These are phyloP conservation scores for Boletus rubropictus DNA, from an alignment of 768 basidiomycete species.

Conservation along the genomic window DNA sequence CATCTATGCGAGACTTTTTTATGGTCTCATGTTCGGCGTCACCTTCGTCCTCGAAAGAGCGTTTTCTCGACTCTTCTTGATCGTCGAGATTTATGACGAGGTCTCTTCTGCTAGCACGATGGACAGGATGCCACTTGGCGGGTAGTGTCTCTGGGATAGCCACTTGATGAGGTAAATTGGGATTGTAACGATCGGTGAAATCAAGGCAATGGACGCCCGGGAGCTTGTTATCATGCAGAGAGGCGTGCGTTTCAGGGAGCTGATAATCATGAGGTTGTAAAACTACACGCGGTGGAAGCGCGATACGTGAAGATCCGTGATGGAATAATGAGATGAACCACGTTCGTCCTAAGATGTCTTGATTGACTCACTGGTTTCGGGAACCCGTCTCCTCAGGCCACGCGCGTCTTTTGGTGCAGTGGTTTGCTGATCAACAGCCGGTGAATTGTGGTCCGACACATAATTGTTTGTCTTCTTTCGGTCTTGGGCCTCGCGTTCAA, in stretches of 20 bases:
- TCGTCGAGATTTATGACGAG: constrained; percentile 19
- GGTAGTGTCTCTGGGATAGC: constrained; percentile 6
- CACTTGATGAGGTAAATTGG: constrained; percentile 18
- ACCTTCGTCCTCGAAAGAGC: constrained; percentile 41
- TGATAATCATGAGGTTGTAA: constrained; percentile 18
- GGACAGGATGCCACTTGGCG: constrained; percentile 19
- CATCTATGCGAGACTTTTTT: constrained; percentile 53
- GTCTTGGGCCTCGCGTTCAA: constrained; percentile 45
- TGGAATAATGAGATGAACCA: constrained; percentile 26
- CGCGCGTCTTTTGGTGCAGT: constrained; percentile 33
- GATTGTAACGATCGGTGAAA: constrained; percentile 37
- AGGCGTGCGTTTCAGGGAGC: constrained; percentile 11
- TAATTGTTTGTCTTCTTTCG: constrained; percentile 29
- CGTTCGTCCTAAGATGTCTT: constrained; percentile 15
- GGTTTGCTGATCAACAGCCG: constrained; percentile 27
- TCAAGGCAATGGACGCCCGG: constrained; percentile 20
- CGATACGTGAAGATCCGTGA: constrained; percentile 17
- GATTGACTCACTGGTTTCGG: constrained; percentile 41
- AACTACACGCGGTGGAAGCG: constrained; percentile 21
- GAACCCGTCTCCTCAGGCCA: constrained; percentile 39
- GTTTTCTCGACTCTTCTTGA: constrained; percentile 36
- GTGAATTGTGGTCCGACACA: constrained; percentile 20
- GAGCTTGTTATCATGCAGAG: constrained; percentile 15
- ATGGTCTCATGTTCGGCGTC: constrained; percentile 37
- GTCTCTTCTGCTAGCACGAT: constrained; percentile 31